phyloP scores from a whole-genome alignment of 2,329 filamentous ascomycete genomes.

The Metarhizium brunneum region DNA sequence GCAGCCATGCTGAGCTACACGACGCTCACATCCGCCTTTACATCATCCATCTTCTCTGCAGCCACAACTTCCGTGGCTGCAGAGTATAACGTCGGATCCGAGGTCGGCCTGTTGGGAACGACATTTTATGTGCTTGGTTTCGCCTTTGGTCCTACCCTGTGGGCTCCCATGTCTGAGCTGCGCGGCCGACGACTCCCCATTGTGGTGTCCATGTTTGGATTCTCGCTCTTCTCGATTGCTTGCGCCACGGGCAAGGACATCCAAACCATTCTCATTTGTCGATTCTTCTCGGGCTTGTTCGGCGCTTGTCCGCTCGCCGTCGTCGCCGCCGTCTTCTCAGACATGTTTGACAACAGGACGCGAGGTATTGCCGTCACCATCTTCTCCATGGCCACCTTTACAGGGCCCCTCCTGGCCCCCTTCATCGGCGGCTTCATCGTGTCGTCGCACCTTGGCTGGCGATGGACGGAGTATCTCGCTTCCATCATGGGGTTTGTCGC shows the following conservation, averaged over 20 bases:
- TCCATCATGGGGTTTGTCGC: slow-evolving; percentile 55
- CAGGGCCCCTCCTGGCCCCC: slow-evolving; percentile 57
- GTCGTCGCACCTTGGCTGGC: slow-evolving; percentile 56
- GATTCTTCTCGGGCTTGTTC: slow-evolving; percentile 67
- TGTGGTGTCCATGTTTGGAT: slow-evolving; percentile 54
- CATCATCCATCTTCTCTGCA: slow-evolving; percentile 65
- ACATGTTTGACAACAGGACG: slow-evolving; percentile 59
- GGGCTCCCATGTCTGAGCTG: slow-evolving; percentile 65
- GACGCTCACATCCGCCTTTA: slow-evolving; percentile 62
- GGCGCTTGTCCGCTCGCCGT: slow-evolving; percentile 60
- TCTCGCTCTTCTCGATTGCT: slow-evolving; percentile 59
- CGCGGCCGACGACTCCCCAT: slow-evolving; percentile 57
- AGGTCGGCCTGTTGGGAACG: slow-evolving; percentile 56
- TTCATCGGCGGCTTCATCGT: slow-evolving; percentile 62
- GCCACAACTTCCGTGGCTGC: slow-evolving; percentile 48
- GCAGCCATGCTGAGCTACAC: slow-evolving; percentile 63
- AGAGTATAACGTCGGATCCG: slow-evolving; percentile 50
- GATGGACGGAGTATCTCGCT: slow-evolving; percentile 60
- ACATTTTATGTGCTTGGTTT: slow-evolving; percentile 65
- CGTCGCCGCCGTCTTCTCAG: slow-evolving; percentile 62
- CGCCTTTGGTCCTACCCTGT: slow-evolving; percentile 61
- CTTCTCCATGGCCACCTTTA: slow-evolving; percentile 46
- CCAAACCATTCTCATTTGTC: slow-evolving; percentile 59
- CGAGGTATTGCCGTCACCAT: slow-evolving; percentile 40
- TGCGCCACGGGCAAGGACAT: slow-evolving; percentile 58